Evolutionary conservation across 768 basidiomycete genomes (phyloP), one percentile per base, ranked within the genome.

Genomic region (Boletales sp.): DNA sequence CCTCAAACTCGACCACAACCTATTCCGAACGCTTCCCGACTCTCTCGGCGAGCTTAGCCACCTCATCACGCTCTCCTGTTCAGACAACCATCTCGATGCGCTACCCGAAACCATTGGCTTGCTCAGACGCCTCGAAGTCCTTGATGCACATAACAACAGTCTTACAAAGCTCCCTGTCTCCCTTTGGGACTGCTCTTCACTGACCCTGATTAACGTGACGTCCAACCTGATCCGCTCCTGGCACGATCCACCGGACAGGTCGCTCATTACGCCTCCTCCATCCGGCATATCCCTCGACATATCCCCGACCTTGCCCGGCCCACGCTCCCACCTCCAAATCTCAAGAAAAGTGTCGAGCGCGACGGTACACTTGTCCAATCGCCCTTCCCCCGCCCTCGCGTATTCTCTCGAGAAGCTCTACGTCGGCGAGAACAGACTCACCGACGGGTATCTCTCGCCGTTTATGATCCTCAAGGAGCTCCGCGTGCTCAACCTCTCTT

Each of bases 91-190:
- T 56, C 78, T 99, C 17, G 81, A 82, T 47, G 69, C 76, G 14
- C 76, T 98, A 0, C 97, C 97, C 0, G 65, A 74, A 11, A 82
- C 80, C 37, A 84, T 98, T 42, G 92, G 92, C 13, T 73, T 74
- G 9, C 74, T 98, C 40, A 81, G 82, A 68, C 83, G 81, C 38
- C 78, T 98, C 10, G 80, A 85, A 56, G 72, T 69, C 1, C 76
- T 99, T 37, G 91, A 97, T 56, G 87, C 87, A 3, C 94, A 97
- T 63, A 94, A 90, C 64, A 99, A 98, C 72, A 87, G 85, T 57
- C 73, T 98, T 40, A 80, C 75, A 5, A 82, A 84, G 57, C 70
- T 98, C 0, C 91, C 94, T 0, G 69, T 70, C 17, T 73, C 80
- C 31, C 66, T 99, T 2, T 99, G 97, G 97, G 79, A 83, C 35